Conservation (phyloP, 2,329 filamentous ascomycete genomes). For the Colletotrichum scovillei region DNA sequence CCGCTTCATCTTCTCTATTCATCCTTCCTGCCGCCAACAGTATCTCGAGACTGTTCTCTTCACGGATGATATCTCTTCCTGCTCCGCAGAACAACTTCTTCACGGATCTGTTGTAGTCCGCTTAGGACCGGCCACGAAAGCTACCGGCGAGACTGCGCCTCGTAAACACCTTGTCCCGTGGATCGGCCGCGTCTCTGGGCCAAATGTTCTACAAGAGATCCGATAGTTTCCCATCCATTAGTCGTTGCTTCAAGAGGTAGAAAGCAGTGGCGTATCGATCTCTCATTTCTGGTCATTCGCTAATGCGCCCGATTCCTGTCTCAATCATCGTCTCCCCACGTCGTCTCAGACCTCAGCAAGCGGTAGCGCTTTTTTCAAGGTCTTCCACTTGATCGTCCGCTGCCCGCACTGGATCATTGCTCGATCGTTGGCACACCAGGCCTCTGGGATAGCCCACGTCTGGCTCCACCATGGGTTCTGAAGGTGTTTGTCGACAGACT, state of each 20-base stretch:
- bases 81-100: conserved; percentile 2
- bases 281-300: not conserved
- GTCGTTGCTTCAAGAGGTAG: not conserved
- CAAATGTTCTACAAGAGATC: conserved; percentile 6
- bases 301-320: too few species aligned
- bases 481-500: not conserved
- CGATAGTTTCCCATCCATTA: not conserved
- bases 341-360: not conserved
- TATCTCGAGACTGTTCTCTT: not conserved
- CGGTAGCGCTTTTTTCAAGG: not conserved
- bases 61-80: not conserved
- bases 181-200: not conserved
- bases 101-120: not conserved
- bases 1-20: not conserved
- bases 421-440: not conserved
- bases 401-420: conserved; percentile 1
- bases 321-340: not conserved
- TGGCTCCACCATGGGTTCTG: conserved; percentile 1
- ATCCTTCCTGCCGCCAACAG: not conserved
- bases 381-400: not conserved
- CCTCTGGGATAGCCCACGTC: conserved; percentile 2
- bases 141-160: not conserved
- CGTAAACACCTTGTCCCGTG: conserved; percentile 1
- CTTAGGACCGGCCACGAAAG: too few species aligned
- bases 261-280: not conserved